These are phyloP conservation scores for Mortierella polycephala DNA, from an alignment of 371 early-diverging fungal genomes.

Conservation along the genomic window DNA sequence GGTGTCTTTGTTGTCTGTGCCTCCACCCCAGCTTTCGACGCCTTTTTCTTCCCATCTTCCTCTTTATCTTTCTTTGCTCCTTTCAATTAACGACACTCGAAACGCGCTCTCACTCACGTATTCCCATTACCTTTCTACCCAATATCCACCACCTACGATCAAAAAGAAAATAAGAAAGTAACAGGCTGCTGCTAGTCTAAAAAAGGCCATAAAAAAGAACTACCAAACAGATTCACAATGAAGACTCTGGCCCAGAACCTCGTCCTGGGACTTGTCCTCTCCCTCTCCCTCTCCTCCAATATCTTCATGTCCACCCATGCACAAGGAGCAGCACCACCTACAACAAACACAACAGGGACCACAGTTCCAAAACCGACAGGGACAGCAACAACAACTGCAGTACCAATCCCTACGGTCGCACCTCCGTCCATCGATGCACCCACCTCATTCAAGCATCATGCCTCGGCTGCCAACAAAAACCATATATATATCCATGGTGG, in stretches of 20 bases:
- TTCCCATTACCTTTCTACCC: background rate
- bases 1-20: too few relatives aligned
- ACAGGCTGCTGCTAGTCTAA: slow-evolving; percentile 3
- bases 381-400: slow-evolving; percentile 1
- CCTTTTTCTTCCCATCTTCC: too few relatives aligned
- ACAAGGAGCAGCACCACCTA: slow-evolving; percentile 10
- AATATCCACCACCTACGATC: slow-evolving; percentile 4
- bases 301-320: slow-evolving; percentile 11
- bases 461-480: slow-evolving; percentile 22
- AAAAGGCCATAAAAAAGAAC: background rate
- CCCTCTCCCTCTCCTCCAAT: slow-evolving; percentile 21
- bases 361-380: background rate
- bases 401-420: slow-evolving; percentile 1
- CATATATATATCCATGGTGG: slow-evolving; percentile 36
- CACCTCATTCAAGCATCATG: slow-evolving; percentile 12
- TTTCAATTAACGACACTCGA: background rate
- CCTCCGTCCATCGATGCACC: slow-evolving; percentile 9
- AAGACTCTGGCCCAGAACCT: slow-evolving; percentile 12
- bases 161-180: slow-evolving; percentile 36
- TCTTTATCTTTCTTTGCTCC: background rate
- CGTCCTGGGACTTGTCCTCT: slow-evolving; percentile 27
- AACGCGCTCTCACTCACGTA: background rate
- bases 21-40: too few relatives aligned
- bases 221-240: background rate
- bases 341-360: too few relatives aligned